Evolutionary conservation across 352 stramenopile genomes (phyloP), one percentile per base, ranked within the genome.

Genomic region (Phytophthora megakarya): DNA sequence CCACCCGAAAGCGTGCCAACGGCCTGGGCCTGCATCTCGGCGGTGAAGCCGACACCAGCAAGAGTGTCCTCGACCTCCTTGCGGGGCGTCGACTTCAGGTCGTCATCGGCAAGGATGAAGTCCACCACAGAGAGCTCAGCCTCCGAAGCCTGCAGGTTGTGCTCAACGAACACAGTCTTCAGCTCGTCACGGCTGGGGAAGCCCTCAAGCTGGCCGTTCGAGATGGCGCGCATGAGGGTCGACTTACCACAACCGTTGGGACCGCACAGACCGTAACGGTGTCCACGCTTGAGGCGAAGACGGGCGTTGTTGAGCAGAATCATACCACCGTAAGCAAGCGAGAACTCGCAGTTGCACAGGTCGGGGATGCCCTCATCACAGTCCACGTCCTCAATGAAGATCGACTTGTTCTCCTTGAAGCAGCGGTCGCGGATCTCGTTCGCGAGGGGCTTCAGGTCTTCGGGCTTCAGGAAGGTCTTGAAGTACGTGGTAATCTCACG

Each of bases 261-360:
- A 37, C 97, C 97, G 64, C 97, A 97, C 19, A 98, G 81, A 82
- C 96, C 95, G 82, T 98, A 97, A 76, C 89, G 86, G 73, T 96
- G 88, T 18, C 91, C 91, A 78, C 92, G 89, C 75, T 95, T 95
- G 11, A 98, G 80, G 50, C 89, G 89, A 57, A 98, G 84, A 64
- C 93, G 89, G 6, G 91, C 91, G 72, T 95, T 93, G 75, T 96
- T 95, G 25, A 98, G 74, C 64, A 98, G 63, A 62, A 96, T 95
- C 79, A 96, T 96, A 75, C 92, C 91, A 86, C 88, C 90, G 74
- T 97, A 96, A 6, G 97, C 97, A 47, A 99, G 89, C 61, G 97
- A 99, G 80, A 99, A 99, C 73, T 98, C 93, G 72, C 97, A 99
- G 90, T 99, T 98, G 76, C 97, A 99, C 7, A 99, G 82, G 72